These are phyloP conservation scores for Lactarius sp. DNA, from an alignment of 768 basidiomycete species.

Conservation along the genomic window DNA sequence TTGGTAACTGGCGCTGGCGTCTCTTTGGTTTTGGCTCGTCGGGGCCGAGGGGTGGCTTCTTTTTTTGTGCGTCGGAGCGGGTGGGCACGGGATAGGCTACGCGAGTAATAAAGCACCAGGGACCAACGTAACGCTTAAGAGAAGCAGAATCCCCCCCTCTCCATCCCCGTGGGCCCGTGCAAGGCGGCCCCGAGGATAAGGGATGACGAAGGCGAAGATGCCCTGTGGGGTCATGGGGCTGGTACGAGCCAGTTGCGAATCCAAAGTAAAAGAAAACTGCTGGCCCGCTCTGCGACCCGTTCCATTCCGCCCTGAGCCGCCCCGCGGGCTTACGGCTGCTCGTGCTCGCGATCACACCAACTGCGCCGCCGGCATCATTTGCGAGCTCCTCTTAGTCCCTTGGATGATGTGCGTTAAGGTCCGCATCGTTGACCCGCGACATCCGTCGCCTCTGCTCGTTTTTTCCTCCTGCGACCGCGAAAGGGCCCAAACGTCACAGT, in stretches of 20 bases:
- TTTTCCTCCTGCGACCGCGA: neutral
- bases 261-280: neutral
- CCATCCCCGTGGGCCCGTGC: neutral
- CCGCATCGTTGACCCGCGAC: neutral
- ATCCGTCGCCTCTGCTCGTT: neutral
- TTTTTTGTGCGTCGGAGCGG: neutral
- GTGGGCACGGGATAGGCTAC: neutral
- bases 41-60: neutral
- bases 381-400: neutral
- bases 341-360: neutral
- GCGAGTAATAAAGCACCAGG: neutral
- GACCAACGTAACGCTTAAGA: neutral
- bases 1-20: neutral
- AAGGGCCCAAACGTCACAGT: no score
- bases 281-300: no score
- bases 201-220: neutral
- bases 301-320: neutral
- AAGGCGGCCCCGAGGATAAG: neutral
- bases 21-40: neutral
- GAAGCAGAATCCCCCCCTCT: neutral
- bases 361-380: neutral
- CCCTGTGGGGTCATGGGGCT: no score
- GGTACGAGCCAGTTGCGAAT: no score
- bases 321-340: neutral
- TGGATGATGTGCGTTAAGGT: neutral